A percentile compares a stretch with the other conserved stretches of the same genome.
Evolutionary conservation across 2,329 filamentous ascomycete genomes (phyloP).

Genomic region (Nectriaceae sp.): DNA sequence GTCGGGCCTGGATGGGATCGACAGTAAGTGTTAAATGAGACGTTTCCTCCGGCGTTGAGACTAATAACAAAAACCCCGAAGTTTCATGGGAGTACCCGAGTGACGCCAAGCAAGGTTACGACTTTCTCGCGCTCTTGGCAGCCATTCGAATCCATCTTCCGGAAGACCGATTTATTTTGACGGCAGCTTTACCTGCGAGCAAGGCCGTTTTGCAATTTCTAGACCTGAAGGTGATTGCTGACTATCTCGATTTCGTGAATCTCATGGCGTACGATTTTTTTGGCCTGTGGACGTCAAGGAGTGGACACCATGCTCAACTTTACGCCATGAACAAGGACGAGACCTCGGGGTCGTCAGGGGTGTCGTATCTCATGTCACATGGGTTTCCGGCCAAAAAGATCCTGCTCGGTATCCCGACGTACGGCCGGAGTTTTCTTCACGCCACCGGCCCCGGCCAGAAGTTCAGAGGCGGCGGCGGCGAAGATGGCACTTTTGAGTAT

Average conservation of each 20-base stretch:
- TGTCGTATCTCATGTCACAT: constrained; percentile 64
- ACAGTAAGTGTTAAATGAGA: constrained; percentile 55
- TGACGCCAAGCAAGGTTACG: constrained; percentile 63
- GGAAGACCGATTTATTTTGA: constrained; percentile 67
- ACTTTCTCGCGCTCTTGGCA: constrained; percentile 71
- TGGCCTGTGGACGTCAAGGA: constrained; percentile 66
- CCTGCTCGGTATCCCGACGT: constrained; percentile 73
- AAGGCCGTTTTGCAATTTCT: constrained; percentile 69
- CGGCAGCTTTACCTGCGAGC: constrained; percentile 70
- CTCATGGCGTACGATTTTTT: constrained; percentile 81
- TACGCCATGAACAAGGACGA: constrained; percentile 62
- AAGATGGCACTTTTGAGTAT: constrained; percentile 75
- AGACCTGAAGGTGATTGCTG: constrained; percentile 61
- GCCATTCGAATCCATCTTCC: constrained; percentile 68
- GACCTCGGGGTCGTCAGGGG: constrained; percentile 65
- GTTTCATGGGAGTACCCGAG: constrained; percentile 82
- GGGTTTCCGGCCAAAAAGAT: constrained; percentile 73
- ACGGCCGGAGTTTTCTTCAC: constrained; percentile 73
- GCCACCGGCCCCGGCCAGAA: constrained; percentile 65
- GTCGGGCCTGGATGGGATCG: constrained; percentile 64
- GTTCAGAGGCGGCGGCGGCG: constrained; percentile 56
- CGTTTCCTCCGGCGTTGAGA: not conserved
- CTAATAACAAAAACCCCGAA: constrained; percentile 36
- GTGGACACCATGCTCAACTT: constrained; percentile 77
- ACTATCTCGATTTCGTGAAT: constrained; percentile 74